phyloP scores from a whole-genome alignment of 257 asterid species.

The Cinchona pubescens region DNA sequence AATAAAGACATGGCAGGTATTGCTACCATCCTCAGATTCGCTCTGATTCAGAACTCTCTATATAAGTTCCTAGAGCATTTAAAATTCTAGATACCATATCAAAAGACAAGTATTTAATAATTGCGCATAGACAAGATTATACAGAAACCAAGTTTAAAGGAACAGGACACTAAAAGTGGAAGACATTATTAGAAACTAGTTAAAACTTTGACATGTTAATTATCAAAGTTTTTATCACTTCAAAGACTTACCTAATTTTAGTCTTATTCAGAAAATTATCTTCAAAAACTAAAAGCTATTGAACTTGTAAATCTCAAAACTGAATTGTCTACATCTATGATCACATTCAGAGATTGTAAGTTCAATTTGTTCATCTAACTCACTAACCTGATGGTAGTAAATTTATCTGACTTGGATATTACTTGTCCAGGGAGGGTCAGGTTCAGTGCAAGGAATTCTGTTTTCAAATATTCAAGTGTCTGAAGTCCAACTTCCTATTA shows the following conservation, averaged over 20 bases:
- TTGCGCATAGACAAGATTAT: too few species aligned
- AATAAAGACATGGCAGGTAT: constrained; percentile 90
- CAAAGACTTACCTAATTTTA: neutral
- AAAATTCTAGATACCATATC: neutral
- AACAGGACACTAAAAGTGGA: neutral
- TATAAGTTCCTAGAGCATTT: neutral
- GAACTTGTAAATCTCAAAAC: neutral
- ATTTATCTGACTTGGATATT: neutral
- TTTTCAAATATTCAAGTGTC: constrained; percentile 83
- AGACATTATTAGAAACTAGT: neutral
- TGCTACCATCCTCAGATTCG: neutral
- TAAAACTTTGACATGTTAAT: neutral
- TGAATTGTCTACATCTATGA: neutral
- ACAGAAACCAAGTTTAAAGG: neutral
- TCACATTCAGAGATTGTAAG: neutral
- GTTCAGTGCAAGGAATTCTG: constrained; percentile 65
- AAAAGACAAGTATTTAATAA: neutral
- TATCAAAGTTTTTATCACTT: neutral
- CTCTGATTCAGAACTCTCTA: neutral
- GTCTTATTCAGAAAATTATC: neutral
- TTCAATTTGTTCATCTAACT: neutral
- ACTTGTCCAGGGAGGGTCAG: constrained; percentile 76
- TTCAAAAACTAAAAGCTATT: neutral
- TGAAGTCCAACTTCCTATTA: constrained; percentile 78
- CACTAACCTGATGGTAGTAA: neutral